phyloP scores from a whole-genome alignment of 129 eudicot species.

The Silybum marianum region DNA sequence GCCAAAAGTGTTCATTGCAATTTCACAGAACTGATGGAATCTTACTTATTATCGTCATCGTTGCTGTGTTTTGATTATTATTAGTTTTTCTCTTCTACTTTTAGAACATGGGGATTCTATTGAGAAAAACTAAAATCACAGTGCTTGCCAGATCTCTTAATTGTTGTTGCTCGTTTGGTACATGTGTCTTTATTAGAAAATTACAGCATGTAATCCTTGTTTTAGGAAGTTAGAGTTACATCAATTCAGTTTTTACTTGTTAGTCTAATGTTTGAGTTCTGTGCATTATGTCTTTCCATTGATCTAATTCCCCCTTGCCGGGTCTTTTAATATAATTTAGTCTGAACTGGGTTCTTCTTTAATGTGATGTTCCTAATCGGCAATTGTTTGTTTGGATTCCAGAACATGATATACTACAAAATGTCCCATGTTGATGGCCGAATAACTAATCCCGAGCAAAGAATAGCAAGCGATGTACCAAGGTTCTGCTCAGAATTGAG shows the following conservation, averaged over 20 bases:
- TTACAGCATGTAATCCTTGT: not conserved
- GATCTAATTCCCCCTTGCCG: not conserved
- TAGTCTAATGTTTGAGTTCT: not conserved
- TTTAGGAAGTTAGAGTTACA: slow-evolving; percentile 1
- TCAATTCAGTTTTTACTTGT: not conserved
- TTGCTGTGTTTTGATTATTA: not conserved
- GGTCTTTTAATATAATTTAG: not conserved
- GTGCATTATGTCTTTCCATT: not conserved
- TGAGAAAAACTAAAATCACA: not conserved
- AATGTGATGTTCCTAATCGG: slow-evolving; percentile 5
- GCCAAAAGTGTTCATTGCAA: not conserved
- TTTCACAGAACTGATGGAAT: not conserved
- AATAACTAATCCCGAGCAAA: slow-evolving; percentile 89
- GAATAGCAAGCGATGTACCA: slow-evolving; percentile 98
- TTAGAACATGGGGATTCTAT: not conserved
- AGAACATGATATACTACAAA: slow-evolving; percentile 99
- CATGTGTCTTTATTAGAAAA: not conserved
- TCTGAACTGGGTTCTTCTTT: not conserved
- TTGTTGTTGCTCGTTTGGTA: not conserved
- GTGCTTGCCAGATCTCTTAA: not conserved
- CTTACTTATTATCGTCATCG: not conserved
- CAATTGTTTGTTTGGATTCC: slow-evolving; percentile 37
- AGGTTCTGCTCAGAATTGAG: slow-evolving; percentile 91
- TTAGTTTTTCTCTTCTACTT: not conserved
- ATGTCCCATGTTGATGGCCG: slow-evolving; percentile 98